A percentile compares a stretch with the other conserved stretches of the same genome.
phyloP scores from a whole-genome alignment of 495 filamentous ascomycete genomes.

The Penicillium samsonianum region DNA sequence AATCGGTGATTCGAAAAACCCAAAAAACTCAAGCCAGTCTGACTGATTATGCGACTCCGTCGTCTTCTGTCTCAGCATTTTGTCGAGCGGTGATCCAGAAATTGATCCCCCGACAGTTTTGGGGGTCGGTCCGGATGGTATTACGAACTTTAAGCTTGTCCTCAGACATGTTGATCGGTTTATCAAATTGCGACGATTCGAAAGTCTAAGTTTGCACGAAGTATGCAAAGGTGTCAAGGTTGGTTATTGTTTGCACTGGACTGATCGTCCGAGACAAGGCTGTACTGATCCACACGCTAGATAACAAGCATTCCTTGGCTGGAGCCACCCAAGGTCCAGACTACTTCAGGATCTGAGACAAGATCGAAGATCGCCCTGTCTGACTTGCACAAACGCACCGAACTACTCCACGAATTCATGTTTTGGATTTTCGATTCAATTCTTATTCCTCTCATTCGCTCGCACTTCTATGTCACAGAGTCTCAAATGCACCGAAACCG shows the following conservation, averaged over 20 bases:
- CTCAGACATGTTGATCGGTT: constrained; percentile 73
- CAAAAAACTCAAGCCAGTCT: constrained; percentile 44
- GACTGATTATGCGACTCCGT: constrained; percentile 70
- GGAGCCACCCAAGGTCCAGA: constrained; percentile 43
- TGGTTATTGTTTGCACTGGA: constrained; percentile 4
- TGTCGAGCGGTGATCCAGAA: constrained; percentile 74
- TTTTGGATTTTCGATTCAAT: constrained; percentile 94
- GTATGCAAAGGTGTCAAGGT: constrained; percentile 78
- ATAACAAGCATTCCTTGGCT: constrained; percentile 74
- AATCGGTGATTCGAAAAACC: constrained; percentile 11
- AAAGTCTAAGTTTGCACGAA: constrained; percentile 77
- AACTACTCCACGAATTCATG: constrained; percentile 80
- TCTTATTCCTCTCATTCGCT: constrained; percentile 80
- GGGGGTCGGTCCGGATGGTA: constrained; percentile 54
- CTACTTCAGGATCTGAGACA: constrained; percentile 2
- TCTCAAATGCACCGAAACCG: constrained; percentile 76
- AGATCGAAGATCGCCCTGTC: constrained; percentile 62
- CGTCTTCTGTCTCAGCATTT: constrained; percentile 78
- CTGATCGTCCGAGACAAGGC: neutral
- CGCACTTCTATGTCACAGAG: constrained; percentile 93
- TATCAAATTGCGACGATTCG: constrained; percentile 74
- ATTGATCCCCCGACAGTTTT: constrained; percentile 76
- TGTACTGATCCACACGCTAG: constrained; percentile 40
- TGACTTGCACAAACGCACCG: constrained; percentile 73
- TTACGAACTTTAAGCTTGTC: constrained; percentile 60